Evolutionary conservation across 2,329 filamentous ascomycete species (phyloP).

Genomic region (Pseudogymnoascus sp.): DNA sequence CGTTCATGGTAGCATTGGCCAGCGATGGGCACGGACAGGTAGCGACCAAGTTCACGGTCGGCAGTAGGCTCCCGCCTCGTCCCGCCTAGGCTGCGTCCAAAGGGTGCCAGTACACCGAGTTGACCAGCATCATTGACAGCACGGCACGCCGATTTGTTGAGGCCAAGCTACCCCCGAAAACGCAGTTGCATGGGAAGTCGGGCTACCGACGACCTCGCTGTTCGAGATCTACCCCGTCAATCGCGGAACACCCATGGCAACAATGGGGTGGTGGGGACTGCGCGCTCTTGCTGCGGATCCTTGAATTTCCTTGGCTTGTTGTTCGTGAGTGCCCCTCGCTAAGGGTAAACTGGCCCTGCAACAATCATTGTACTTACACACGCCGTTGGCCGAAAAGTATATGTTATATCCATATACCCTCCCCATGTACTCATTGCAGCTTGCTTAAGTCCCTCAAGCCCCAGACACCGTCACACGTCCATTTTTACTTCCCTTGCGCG

Average conservation of each 20-base stretch:
- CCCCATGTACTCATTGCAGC: neutral
- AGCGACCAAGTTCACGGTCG: neutral
- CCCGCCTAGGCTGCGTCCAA: neutral
- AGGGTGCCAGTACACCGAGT: neutral
- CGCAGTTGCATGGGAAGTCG: neutral
- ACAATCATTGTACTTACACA: neutral
- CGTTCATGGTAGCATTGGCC: neutral
- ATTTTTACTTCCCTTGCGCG: neutral
- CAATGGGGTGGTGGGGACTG: neutral
- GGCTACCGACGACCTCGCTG: neutral
- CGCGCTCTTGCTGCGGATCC: neutral
- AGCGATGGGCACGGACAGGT: neutral
- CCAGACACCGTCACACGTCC: neutral
- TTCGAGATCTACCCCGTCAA: neutral
- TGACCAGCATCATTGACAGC: neutral
- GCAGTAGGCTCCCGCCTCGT: neutral
- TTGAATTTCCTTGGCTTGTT: neutral
- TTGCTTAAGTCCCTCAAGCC: neutral
- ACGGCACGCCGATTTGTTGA: neutral
- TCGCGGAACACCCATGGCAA: neutral
- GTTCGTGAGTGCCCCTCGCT: neutral
- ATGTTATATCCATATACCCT: neutral
- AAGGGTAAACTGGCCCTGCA: neutral
- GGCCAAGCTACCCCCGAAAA: neutral
- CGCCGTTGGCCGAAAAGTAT: neutral